These are phyloP conservation scores for Penicillium paxilli DNA, from an alignment of 495 filamentous ascomycete species.

Conservation along the genomic window DNA sequence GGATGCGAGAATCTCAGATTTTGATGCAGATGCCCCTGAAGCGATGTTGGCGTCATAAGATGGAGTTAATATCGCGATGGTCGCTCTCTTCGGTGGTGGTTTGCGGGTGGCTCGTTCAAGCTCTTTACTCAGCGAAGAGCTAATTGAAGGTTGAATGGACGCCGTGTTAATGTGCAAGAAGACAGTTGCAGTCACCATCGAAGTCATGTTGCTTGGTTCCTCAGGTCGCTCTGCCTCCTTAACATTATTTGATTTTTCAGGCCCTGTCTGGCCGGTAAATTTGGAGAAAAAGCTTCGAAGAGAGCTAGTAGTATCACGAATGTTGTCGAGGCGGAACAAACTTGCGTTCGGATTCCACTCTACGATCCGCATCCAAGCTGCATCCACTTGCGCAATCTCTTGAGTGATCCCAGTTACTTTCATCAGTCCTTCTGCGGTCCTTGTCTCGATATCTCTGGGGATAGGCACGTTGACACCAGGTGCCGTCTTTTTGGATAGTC, in stretches of 20 bases:
- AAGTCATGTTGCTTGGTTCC: constrained; percentile 62
- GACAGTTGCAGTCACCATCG: constrained; percentile 66
- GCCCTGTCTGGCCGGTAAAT: constrained; percentile 52
- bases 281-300: constrained; percentile 80
- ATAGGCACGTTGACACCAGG: constrained; percentile 71
- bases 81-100: constrained; percentile 83
- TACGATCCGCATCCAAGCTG: constrained; percentile 83
- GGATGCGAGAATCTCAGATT: constrained; percentile 80
- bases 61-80: constrained; percentile 82
- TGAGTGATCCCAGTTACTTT: constrained; percentile 69
- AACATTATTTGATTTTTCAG: constrained; percentile 27
- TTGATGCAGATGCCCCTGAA: constrained; percentile 55
- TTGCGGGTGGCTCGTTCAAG: constrained; percentile 98
- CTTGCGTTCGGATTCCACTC: constrained; percentile 71
- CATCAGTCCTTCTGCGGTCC: constrained; percentile 83
- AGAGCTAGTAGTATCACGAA: constrained; percentile 53
- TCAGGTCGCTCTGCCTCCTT: constrained; percentile 32
- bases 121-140: constrained; percentile 69
- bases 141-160: constrained; percentile 70
- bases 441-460: constrained; percentile 76
- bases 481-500: constrained; percentile 78
- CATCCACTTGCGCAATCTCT: constrained; percentile 87
- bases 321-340: constrained; percentile 36
- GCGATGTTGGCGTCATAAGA: constrained; percentile 81
- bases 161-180: constrained; percentile 88